phyloP scores from a whole-genome alignment of 1,284 basidiomycete genomes.

The Pseudozyma pruni region DNA sequence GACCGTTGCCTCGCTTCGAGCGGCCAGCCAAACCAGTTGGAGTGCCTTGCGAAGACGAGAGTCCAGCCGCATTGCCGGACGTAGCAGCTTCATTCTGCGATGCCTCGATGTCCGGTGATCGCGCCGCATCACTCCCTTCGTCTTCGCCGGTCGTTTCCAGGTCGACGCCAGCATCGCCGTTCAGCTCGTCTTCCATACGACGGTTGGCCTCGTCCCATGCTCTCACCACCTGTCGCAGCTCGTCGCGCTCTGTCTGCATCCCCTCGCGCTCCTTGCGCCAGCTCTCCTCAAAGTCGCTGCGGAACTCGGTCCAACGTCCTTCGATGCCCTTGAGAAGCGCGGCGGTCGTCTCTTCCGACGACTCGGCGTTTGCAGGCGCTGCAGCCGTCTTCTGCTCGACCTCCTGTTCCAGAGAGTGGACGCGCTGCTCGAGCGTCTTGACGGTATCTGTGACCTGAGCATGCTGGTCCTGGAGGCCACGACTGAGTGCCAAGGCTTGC shows the following conservation, averaged over 20 bases:
- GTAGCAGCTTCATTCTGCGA: slow-evolving; percentile 9
- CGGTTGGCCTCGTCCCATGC: slow-evolving; percentile 80
- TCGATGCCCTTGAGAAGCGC: slow-evolving; percentile 72
- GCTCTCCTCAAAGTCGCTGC: slow-evolving; percentile 64
- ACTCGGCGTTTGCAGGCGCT: background rate
- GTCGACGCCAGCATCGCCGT: slow-evolving; percentile 17
- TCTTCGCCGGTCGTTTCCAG: slow-evolving; percentile 9
- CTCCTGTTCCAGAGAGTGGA: slow-evolving; percentile 70
- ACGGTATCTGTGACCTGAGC: slow-evolving; percentile 82
- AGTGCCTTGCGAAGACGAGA: slow-evolving; percentile 5
- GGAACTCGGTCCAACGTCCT: slow-evolving; percentile 77
- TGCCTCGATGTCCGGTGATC: slow-evolving; percentile 2
- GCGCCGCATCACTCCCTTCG: slow-evolving; percentile 1
- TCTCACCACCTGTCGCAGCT: slow-evolving; percentile 78
- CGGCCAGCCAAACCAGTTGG: too few relatives aligned
- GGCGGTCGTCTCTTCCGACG: slow-evolving; percentile 29
- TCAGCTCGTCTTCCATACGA: slow-evolving; percentile 68
- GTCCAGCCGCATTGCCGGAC: slow-evolving; percentile 2
- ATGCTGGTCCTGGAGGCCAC: slow-evolving; percentile 81
- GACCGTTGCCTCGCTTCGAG: slow-evolving; percentile 18
- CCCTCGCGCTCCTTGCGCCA: slow-evolving; percentile 76
- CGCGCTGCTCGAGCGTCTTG: slow-evolving; percentile 75
- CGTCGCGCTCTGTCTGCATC: slow-evolving; percentile 82
- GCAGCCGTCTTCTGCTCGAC: slow-evolving; percentile 40
- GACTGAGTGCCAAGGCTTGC: slow-evolving; percentile 79